Evolutionary conservation across 1,139 yeast genomes (phyloP).

Genomic region (Kodamaea sp.): DNA sequence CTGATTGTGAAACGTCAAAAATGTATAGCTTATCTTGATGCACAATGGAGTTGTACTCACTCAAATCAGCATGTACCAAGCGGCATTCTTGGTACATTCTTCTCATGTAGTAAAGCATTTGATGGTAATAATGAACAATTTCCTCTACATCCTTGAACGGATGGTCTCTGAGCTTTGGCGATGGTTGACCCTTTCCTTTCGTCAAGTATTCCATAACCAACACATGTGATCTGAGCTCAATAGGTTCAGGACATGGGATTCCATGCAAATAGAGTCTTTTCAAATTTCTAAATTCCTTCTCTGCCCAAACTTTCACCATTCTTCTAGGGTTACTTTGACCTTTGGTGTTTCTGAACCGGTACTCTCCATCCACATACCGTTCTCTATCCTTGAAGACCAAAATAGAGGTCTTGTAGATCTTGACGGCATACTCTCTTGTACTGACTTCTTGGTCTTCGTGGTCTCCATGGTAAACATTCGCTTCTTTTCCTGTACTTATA

Average conservation of each 20-base stretch:
- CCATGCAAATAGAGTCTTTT: conserved; percentile 77
- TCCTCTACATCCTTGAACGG: conserved; percentile 66
- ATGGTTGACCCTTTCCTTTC: conserved; percentile 78
- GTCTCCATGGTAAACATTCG: conserved; percentile 93
- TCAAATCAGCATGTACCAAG: conserved; percentile 93
- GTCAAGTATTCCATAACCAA: conserved; percentile 91
- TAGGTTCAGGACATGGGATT: conserved; percentile 90
- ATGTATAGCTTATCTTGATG: conserved; percentile 81
- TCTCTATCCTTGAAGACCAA: conserved; percentile 95
- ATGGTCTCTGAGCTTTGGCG: conserved; percentile 86
- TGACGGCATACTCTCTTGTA: conserved; percentile 74
- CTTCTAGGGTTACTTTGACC: conserved; percentile 91
- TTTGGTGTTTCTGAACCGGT: conserved; percentile 81
- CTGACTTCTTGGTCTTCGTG: conserved; percentile 54
- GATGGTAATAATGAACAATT: conserved; percentile 67
- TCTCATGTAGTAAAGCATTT: conserved; percentile 82
- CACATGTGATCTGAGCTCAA: conserved; percentile 85
- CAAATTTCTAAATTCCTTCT: conserved; percentile 91
- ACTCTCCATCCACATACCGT: conserved; percentile 95
- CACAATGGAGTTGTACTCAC: conserved; percentile 90
- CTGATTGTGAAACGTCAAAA: conserved; percentile 96
- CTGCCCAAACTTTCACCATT: conserved; percentile 99
- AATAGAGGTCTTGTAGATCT: conserved; percentile 94
- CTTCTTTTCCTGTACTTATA: conserved; percentile 95
- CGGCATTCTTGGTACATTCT: conserved; percentile 85